phyloP scores from a whole-genome alignment of 2,329 filamentous ascomycete genomes.

The Phialophora verrucosa region DNA sequence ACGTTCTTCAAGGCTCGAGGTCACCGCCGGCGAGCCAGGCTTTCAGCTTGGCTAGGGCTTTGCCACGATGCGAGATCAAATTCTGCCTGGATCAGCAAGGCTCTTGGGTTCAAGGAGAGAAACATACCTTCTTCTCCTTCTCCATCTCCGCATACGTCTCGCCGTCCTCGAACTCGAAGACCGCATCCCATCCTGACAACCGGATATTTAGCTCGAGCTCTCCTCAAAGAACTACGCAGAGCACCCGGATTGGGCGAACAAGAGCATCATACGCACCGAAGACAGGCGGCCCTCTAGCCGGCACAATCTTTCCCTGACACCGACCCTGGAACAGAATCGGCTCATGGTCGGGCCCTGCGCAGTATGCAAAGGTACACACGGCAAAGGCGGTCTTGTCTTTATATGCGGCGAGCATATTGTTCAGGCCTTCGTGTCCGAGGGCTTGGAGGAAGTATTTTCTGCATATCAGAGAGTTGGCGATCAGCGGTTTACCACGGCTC shows the following conservation, averaged over 20 bases:
- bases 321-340: slow-evolving; percentile 89
- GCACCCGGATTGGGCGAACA: neutral
- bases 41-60: slow-evolving; percentile 85
- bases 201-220: neutral
- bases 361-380: slow-evolving; percentile 95
- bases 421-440: slow-evolving; percentile 82
- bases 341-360: slow-evolving; percentile 79
- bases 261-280: slow-evolving; percentile 69
- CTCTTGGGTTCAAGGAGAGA: neutral
- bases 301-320: slow-evolving; percentile 85
- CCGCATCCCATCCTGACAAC: slow-evolving; percentile 83
- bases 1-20: slow-evolving; percentile 26
- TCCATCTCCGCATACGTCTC: slow-evolving; percentile 97
- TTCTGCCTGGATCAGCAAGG: slow-evolving; percentile 59
- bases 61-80: slow-evolving; percentile 86
- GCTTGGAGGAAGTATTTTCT: slow-evolving; percentile 94
- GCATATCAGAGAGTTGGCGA: slow-evolving; percentile 9
- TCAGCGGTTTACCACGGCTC: neutral
- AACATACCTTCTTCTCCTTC: slow-evolving; percentile 77
- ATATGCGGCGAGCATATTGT: slow-evolving; percentile 87
- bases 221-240: neutral
- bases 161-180: slow-evolving; percentile 86
- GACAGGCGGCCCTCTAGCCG: slow-evolving; percentile 74
- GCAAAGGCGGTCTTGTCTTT: slow-evolving; percentile 90
- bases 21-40: slow-evolving; percentile 70